phyloP scores from a whole-genome alignment of 805 yeast species.

The Candida pini region DNA sequence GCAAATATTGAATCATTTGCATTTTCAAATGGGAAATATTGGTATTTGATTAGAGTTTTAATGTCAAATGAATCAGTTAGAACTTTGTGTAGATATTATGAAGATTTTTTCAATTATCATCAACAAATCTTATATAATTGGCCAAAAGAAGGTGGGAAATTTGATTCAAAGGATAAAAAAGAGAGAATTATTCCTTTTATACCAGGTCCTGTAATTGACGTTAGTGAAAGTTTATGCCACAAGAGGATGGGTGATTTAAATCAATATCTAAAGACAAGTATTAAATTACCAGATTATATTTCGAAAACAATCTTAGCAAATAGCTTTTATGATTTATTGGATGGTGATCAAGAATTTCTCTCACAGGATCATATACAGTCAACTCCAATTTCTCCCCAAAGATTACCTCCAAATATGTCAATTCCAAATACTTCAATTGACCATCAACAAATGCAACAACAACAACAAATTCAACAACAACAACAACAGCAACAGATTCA shows the following conservation, averaged over 20 bases:
- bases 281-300: slow-evolving; percentile 71
- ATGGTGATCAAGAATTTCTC: slow-evolving; percentile 52
- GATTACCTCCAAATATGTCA: slow-evolving; percentile 27
- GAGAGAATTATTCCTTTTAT: slow-evolving; percentile 85
- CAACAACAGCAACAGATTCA: slow-evolving; percentile 26
- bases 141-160: slow-evolving; percentile 89
- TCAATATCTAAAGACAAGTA: slow-evolving; percentile 46
- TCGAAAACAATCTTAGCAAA: slow-evolving; percentile 64
- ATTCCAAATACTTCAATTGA: slow-evolving; percentile 16
- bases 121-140: slow-evolving; percentile 73
- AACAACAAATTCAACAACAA: slow-evolving; percentile 31
- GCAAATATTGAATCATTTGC: slow-evolving; percentile 78
- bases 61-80: slow-evolving; percentile 65
- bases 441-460: slow-evolving; percentile 4
- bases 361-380: slow-evolving; percentile 12
- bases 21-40: slow-evolving; percentile 79
- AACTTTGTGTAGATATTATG: slow-evolving; percentile 81
- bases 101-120: slow-evolving; percentile 93
- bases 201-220: slow-evolving; percentile 93
- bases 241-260: slow-evolving; percentile 51
- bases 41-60: slow-evolving; percentile 71
- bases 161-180: slow-evolving; percentile 64
- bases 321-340: slow-evolving; percentile 60
- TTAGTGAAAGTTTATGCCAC: slow-evolving; percentile 64
- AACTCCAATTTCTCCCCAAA: slow-evolving; percentile 21